These are phyloP conservation scores for Sporisorium scitamineum DNA, from an alignment of 1,284 basidiomycete genomes.

Conservation along the genomic window DNA sequence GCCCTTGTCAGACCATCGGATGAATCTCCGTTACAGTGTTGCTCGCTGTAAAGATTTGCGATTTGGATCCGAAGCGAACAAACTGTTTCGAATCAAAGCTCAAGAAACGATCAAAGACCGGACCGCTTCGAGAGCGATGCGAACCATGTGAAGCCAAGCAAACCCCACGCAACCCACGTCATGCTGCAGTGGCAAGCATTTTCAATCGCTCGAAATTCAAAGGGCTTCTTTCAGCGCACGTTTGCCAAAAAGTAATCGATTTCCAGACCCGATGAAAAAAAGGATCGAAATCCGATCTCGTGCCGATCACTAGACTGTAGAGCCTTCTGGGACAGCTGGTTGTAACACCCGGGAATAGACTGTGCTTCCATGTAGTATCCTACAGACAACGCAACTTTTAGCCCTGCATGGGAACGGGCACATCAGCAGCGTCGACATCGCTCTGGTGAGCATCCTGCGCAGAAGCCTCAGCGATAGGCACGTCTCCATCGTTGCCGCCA, in stretches of 20 bases:
- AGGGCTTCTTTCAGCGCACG: background rate
- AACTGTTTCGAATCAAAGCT: background rate
- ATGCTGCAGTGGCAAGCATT: conserved; percentile 3
- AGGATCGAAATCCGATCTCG: background rate
- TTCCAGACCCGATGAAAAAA: too few relatives aligned
- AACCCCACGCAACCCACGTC: background rate
- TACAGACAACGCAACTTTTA: background rate
- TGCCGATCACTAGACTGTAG: background rate
- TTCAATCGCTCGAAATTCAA: background rate
- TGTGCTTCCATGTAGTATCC: background rate
- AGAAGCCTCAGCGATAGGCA: conserved; percentile 15
- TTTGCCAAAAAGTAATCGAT: conserved; percentile 1
- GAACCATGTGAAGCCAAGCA: background rate
- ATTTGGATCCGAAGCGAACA: background rate
- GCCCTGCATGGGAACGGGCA: conserved; percentile 31
- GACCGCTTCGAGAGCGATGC: background rate
- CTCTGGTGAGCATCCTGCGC: conserved; percentile 5
- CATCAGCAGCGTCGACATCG: conserved; percentile 5
- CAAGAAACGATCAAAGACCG: background rate
- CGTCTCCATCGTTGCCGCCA: conserved; percentile 23
- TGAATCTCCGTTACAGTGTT: too few relatives aligned
- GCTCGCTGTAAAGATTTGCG: background rate
- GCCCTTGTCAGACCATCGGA: too few relatives aligned
- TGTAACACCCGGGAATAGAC: background rate
- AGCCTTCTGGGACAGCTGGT: background rate